Base-by-base conservation (phyloP, 305 asterid genomes). In the Solanum hybrid region DNA sequence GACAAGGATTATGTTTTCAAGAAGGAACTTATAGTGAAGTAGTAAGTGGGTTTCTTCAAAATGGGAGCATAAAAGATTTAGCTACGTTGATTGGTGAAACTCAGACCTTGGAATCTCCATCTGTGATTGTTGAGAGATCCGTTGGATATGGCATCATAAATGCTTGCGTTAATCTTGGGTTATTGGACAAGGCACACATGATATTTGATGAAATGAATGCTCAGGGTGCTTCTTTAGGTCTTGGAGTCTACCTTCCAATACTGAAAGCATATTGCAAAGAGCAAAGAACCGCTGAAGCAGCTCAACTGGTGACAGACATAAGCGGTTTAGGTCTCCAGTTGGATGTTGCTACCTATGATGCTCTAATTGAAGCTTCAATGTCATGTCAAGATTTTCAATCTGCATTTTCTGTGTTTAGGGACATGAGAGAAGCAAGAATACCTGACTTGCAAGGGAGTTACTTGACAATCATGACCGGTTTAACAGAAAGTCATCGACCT, bases 381-480 rank as follows among this genome's bases (percentile, higher is more conserved):
- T 93, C 96, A 5, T 92, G 97, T 92, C 98, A 96, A 93, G 99
- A 97, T 94, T 97, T 96, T 70, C 98, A 95, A 86, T 97, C 99
- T 0, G 99, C 98, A 11, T 97, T 97, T 89, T 94, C 98, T 87
- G 78, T 97, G 77, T 97, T 96, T 81, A 95, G 98, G 84, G 99
- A 96, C 94, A 97, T 97, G 99, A 95, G 98, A 91, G 98, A 94
- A 91, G 92, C 97, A 17, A 95, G 98, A 89, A 86, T 91, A 27
- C 86, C 91, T 3, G 96, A 96, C 29, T 92, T 96, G 89, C 95
- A 93, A 89, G 95, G 93, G 27, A 92, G 99, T 91, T 97, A 97
- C 90, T 91, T 97, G 92, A 96, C 99, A 3, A 95, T 97, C 92
- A 96, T 97, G 98, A 97, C 99, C 2, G 99, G 99, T 41, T 92